Base-by-base conservation (phyloP, 371 early-diverging fungal species). In the Coemansia sp. region DNA sequence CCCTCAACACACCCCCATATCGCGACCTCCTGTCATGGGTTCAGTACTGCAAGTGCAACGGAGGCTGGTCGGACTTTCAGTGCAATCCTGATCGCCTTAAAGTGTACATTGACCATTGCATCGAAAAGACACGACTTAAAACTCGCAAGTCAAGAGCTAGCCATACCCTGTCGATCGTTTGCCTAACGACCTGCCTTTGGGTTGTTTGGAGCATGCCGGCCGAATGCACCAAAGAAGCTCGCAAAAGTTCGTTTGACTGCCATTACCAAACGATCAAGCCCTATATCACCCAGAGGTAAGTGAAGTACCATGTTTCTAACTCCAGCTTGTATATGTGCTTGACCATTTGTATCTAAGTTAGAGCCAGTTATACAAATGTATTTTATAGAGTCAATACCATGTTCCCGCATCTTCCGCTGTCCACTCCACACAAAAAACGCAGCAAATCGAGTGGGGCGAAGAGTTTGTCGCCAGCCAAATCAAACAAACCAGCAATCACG, bases 121-220 rank as follows among this genome's bases (percentile, higher is more conserved):
- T 57, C 30, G 57, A 36, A 5, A 47, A 8, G n/a, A 30, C 33
- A 6, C 0, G 34, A 3, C 2, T 10, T 2, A 16, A 12, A 11
- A 12, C 33, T n/a, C 41, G 38, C 12, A 0, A 30, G 0, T 14
- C 36, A 1, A 33, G 30, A n/a, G 1, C 30, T 10, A 45, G 40
- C 1, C 38, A 55, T n/a, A 6, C 33, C 8, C 1, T 2, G 14
- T 2, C 35, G 2, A 43, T 50, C 2, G 5, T 2, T 5, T 5
- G 9, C 8, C 16, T 5, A 36, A 11, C 57, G 14, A 2, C 1
- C 4, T 14, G 10, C 1, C 58, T 64, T 45, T 64, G 65, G 65
- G 40, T 20, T 9, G 63, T 63, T 33, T 63, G 63, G 63, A 50
- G 20, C 31, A 34, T 31, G 10, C 26, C 57, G 16, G 35, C 1